Evolutionary conservation across 148 eudicot species (phyloP).

Genomic region (Persicaria maculosa): DNA sequence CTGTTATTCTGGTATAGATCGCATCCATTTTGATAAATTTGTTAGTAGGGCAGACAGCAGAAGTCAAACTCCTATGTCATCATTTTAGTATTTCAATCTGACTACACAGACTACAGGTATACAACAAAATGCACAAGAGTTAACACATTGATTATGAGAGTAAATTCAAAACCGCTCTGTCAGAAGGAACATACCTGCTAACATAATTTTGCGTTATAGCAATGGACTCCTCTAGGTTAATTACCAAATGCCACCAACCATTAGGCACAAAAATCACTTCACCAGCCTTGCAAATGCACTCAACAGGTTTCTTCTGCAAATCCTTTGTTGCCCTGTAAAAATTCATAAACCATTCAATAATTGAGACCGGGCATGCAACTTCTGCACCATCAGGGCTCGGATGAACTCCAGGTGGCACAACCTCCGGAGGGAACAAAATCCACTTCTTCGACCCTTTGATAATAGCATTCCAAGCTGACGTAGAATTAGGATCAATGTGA

Average conservation of each 20-base stretch:
- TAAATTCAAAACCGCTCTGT: background rate
- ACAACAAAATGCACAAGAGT: background rate
- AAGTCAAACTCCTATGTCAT: background rate
- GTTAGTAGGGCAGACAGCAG: background rate
- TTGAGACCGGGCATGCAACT: slow-evolving; percentile 94
- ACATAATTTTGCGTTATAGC: slow-evolving; percentile 98
- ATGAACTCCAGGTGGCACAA: slow-evolving; percentile 91
- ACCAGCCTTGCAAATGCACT: slow-evolving; percentile 92
- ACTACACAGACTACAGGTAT: background rate
- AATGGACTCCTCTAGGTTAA: slow-evolving; percentile 87
- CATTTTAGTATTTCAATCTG: background rate
- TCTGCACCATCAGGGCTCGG: slow-evolving; percentile 98
- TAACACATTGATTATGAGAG: background rate
- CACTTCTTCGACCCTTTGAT: slow-evolving; percentile 94
- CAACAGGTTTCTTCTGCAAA: slow-evolving; percentile 79
- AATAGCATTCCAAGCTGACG: slow-evolving; percentile 99
- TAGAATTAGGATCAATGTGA: slow-evolving; percentile 96
- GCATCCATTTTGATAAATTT: background rate
- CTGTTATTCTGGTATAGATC: background rate
- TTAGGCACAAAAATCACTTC: slow-evolving; percentile 93
- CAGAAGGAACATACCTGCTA: slow-evolving; percentile 56
- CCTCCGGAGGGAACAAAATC: slow-evolving; percentile 93
- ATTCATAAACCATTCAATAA: slow-evolving; percentile 98
- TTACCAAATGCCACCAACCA: slow-evolving; percentile 99
- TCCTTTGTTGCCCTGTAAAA: slow-evolving; percentile 69